Evolutionary conservation across 805 yeast species (phyloP), one percentile per base, ranked within the genome.

Genomic region (Metschnikowia kofuensis): DNA sequence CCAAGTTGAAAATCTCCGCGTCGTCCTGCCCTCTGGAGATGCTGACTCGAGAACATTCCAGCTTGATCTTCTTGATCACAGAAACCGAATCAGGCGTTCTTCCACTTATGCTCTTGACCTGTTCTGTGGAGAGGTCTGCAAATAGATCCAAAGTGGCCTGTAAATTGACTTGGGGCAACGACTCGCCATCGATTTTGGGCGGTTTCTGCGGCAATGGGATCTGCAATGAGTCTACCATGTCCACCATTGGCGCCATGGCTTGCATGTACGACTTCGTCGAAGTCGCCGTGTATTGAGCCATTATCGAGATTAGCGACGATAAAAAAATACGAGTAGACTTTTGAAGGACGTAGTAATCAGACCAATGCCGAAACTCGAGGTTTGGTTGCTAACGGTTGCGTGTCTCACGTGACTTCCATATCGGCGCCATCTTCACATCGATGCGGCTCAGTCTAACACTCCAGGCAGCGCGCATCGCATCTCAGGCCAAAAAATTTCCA

Each of bases 221-320:
- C 15, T 52, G 55, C 15, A 42, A 39, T 1, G 50, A 38, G 11
- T 60, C 36, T 48, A 83, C 61, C 0, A 75, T 64, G 6, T 77
- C 80, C n/a, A 79, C 70, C 84, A 87, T 80, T 2, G 82, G 77
- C 62, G 77, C 79, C 89, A 87, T 85, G 15, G 94, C 92, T 61
- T 79, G 79, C 86, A 87, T 80, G 65, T 80, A 87, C 21, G 94
- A 85, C 65, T 80, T 78, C 9, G 91, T 85, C 1, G 91, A 85
- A 12, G 78, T 70, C 8, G 76, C 85, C 41, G 69, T 65, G 54
- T 73, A 73, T 37, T 70, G 61, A 6, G 74, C 70, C 75, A 72
- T 72, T 30, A 12, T 30, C 6, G 4, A 21, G 21, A 21, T 21
- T 4, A 21, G 21, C 21, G 4, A 21, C 21, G 4, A 21, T 3